phyloP scores from a whole-genome alignment of 495 filamentous ascomycete genomes.

The Cenococcum geophilum region DNA sequence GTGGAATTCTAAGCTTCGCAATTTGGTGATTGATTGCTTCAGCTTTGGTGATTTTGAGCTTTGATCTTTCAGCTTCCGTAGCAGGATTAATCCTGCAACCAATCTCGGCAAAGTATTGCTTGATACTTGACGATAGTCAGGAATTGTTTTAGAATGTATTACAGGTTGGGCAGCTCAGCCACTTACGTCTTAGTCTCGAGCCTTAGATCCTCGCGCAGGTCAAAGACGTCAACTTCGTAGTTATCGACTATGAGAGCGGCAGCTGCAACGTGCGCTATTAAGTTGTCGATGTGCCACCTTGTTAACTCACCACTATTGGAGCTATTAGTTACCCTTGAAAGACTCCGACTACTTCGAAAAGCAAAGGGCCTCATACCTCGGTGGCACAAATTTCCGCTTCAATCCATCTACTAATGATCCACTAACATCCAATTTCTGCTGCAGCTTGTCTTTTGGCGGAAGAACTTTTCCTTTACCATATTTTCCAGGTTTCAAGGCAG shows the following conservation, averaged over 20 bases:
- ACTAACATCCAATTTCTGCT: constrained; percentile 46
- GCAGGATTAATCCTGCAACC: constrained; percentile 57
- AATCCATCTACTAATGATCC: constrained; percentile 60
- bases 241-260: constrained; percentile 60
- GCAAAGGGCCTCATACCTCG: constrained; percentile 52
- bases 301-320: constrained; percentile 28
- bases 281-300: constrained; percentile 41
- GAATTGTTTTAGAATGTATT: background rate
- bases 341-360: constrained; percentile 47
- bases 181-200: constrained; percentile 58
- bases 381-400: constrained; percentile 62
- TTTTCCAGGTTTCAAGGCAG: constrained; percentile 37
- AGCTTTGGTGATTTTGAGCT: constrained; percentile 49
- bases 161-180: background rate
- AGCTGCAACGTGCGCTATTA: constrained; percentile 42
- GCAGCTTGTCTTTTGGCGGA: constrained; percentile 44
- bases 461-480: constrained; percentile 34
- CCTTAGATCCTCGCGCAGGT: constrained; percentile 71
- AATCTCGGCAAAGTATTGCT: constrained; percentile 72
- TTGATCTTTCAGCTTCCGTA: constrained; percentile 46
- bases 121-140: constrained; percentile 37
- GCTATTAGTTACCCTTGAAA: constrained; percentile 37
- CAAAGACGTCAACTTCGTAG: constrained; percentile 67
- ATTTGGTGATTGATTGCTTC: constrained; percentile 55
- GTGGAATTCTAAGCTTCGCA: constrained; percentile 67